Base-by-base conservation (phyloP, 495 filamentous ascomycete species). In the Aspergillus steynii region DNA sequence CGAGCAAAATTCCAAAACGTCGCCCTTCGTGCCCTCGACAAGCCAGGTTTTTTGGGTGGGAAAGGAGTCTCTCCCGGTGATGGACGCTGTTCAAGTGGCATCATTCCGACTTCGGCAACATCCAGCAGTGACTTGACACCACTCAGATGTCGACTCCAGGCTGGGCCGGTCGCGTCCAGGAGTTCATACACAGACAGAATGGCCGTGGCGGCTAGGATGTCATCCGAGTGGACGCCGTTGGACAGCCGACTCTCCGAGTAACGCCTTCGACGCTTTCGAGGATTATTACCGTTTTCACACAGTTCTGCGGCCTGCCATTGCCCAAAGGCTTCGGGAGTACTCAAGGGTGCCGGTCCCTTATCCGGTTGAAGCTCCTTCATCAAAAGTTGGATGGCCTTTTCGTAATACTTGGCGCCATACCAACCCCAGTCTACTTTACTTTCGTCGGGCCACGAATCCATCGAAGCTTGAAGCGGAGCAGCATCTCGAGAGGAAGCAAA, bases 1-100 rank as follows among this genome's bases (percentile, higher is more conserved):
- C 85, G 75, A 25, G 85, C 86, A 68, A 87, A 86, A 62, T 87
- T 87, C 85, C 85, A 88, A 66, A 88, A 88, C 1, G 82, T 85
- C 5, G 85, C 85, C 65, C 69, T 79, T 4, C 85, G 76, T 4
- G 84, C 83, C 66, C 82, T 83, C 1, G 82, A 85, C 1, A 82
- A 74, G 20, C 76, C 71, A 4, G 71, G 62, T 48, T 67, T 74
- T 56, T 74, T 77, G 3, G 61, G 60, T 14, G 70, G 71, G 50
- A 73, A 65, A 15, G 69, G 56, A 53, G 62, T 61, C 4, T 71
- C 68, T 12, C 70, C 71, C n/a, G 75, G 77, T 32, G 78, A 72
- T 1, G 74, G 71, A 5, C 72, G 73, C 42, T 78, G 79, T 57
- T 77, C 74, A 5, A 84, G 69, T 4, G 83, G 84, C 76, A 86